These are phyloP conservation scores for Kurtzmaniella quercitrusa DNA, from an alignment of 1,139 yeast species.

Conservation along the genomic window DNA sequence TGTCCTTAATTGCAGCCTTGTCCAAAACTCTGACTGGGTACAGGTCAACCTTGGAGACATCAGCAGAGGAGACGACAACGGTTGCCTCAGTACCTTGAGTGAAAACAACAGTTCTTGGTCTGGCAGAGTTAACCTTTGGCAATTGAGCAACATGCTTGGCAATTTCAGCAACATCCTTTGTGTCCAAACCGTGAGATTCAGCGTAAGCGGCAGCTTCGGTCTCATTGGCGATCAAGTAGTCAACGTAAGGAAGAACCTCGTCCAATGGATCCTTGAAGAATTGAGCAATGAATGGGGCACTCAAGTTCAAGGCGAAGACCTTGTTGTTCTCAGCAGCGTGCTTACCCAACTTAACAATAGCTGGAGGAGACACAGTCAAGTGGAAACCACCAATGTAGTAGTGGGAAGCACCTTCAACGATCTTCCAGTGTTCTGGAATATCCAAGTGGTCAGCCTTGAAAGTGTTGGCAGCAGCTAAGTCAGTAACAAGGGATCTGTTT, in stretches of 20 bases:
- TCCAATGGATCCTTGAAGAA: conserved; percentile 92
- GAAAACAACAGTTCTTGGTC: conserved; percentile 81
- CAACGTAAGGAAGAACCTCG: conserved; percentile 79
- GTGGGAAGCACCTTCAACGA: conserved; percentile 74
- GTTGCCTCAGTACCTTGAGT: conserved; percentile 95
- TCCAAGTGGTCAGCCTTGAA: conserved; percentile 87
- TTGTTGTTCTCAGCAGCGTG: conserved; percentile 87
- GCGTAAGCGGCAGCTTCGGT: conserved; percentile 96
- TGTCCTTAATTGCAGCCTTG: conserved; percentile 68
- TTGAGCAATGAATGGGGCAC: conserved; percentile 96
- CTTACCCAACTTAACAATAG: conserved; percentile 82
- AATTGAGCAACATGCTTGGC: conserved; percentile 79
- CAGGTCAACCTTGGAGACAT: conserved; percentile 44
- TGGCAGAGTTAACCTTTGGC: conserved; percentile 69
- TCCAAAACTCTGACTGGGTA: conserved; percentile 73
- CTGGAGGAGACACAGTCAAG: conserved; percentile 94
- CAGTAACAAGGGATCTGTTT: conserved; percentile 91
- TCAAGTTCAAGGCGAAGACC: conserved; percentile 78
- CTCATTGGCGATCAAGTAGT: conserved; percentile 91
- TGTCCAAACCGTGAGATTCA: conserved; percentile 64
- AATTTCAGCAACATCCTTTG: conserved; percentile 63
- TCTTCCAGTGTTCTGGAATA: conserved; percentile 85
- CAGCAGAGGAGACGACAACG: conserved; percentile 58
- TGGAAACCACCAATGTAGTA: conserved; percentile 98
- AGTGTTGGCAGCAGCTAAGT: conserved; percentile 96